Evolutionary conservation across 352 stramenopile genomes (phyloP), one percentile per base, ranked within the genome.

Genomic region (Pythium plurisporium): DNA sequence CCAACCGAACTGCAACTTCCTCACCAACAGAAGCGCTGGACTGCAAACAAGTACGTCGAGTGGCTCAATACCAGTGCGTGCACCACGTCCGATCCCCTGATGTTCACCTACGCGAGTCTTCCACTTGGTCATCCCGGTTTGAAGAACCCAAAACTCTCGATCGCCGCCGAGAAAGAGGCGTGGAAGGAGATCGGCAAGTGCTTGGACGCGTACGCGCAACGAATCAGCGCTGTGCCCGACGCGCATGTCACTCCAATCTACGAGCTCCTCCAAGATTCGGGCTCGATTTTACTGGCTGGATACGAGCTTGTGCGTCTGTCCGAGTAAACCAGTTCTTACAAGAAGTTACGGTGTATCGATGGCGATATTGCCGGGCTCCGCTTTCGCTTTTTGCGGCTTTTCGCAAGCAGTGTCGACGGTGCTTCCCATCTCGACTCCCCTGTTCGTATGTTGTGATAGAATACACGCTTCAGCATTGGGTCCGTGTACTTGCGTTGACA

Each of bases 111-210:
- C 6, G 62, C 51, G 23, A 61, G 48, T 14, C 26, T 91, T 2
- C 82, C 82, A 8, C 73, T 93, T 5, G 81, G 80, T 5, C 79
- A 88, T 42, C 76, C 78, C 5, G 87, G 71, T 36, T 59, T 90
- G 48, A 91, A 87, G 53, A 65, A 90, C 45, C 53, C 55, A 14
- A 70, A 68, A 17, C 60, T 86, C 6, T 49, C 72, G 22, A 46
- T 91, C 27, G 44, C 62, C 40, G 76, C 74, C 3, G 85, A 95
- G 68, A 79, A 89, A 37, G 74, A 80, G 27, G 82, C 78, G 17
- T 95, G 85, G 85, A 90, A 90, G 62, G 80, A 92, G 69, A 63
- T 95, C 22, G 31, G 42, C n/a, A 73, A 79, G 45, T 90, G 79
- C 25, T 65, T 95, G 30, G 85, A 95, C 52, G 74, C 82, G 5